phyloP scores from a whole-genome alignment of 495 filamentous ascomycete genomes.

The Penicillium argentinense region DNA sequence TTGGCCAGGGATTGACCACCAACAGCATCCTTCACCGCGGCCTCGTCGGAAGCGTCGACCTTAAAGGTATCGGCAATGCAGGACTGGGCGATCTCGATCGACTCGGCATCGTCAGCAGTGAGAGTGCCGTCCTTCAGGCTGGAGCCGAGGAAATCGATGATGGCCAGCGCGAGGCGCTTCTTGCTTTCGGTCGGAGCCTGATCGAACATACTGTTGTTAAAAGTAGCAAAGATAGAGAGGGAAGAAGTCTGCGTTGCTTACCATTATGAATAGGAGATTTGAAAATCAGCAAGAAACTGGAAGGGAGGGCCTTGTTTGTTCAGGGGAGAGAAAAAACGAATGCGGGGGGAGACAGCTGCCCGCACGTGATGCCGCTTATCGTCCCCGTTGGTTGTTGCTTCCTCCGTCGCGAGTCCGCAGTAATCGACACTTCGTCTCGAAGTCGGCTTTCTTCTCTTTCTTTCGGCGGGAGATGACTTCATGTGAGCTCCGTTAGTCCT shows the following conservation, averaged over 20 bases:
- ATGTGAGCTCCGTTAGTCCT: conserved; percentile 35
- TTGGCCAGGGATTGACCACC: conserved; percentile 79
- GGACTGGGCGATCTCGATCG: conserved; percentile 85
- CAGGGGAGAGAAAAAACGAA: conserved; percentile 17
- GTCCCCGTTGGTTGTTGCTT: conserved; percentile 22
- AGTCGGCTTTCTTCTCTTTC: conserved; percentile 6
- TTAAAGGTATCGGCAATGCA: conserved; percentile 95
- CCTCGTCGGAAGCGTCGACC: conserved; percentile 76
- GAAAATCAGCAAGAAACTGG: background rate
- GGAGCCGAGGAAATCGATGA: conserved; percentile 88
- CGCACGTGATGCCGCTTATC: conserved; percentile 34
- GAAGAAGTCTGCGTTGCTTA: no score
- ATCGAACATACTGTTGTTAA: conserved; percentile 10
- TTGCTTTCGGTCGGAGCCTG: conserved; percentile 69
- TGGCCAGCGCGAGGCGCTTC: conserved; percentile 94
- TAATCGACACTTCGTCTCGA: no score
- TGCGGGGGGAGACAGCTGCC: conserved; percentile 26
- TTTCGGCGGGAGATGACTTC: conserved; percentile 37
- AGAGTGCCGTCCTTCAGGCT: conserved; percentile 89
- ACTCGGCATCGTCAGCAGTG: conserved; percentile 80
- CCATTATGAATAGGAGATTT: no score
- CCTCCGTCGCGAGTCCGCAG: no score
- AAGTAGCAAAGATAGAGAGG: no score
- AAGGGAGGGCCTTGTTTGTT: conserved; percentile 2
- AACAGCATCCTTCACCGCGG: conserved; percentile 72